Base-by-base conservation (phyloP, 441 rosid species). In the Euphorbia celastroides region DNA sequence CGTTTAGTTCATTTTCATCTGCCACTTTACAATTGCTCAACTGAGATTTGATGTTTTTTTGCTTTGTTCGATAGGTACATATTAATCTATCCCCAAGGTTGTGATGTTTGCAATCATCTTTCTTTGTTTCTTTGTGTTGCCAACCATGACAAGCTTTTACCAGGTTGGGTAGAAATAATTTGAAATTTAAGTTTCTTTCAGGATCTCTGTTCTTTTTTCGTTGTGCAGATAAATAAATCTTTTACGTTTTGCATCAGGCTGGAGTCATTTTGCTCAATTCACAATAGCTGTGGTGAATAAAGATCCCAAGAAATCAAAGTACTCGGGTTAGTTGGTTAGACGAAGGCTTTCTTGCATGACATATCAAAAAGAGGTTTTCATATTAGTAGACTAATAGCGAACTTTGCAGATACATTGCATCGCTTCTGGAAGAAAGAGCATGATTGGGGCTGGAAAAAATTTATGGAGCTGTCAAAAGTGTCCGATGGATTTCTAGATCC, bases 241-340 rank as follows among this genome's bases (percentile, higher is more conserved):
- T 30, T 64, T 8, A 44, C 42, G 69, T 57, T 73, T 26, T 70
- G 78, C 61, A 62, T 62, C 79, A 94, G 99, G 99, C 50, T 94
- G 99, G 99, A 88, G 97, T 83, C 99, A 94, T 82, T 94, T 94
- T 75, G 99, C 99, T 36, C 99, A 94, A 81, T 94, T 94, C 66
- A 92, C 99, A 25, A 94, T 94, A 64, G 97, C 98, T 74, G 97
- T 94, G 73, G 94, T 90, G 65, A 88, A 88, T 78, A 90, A 84
- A 80, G 95, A 92, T 79, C 69, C 87, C 16, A 89, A 86, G 75
- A 95, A 92, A 75, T 82, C 98, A 9, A 95, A 95, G 79, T 84
- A 71, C 78, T 95, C 99, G 64, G 99, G 99, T 94, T 50, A 76
- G 86, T 71, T 72, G 65, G 62, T 73, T 71, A 44, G 63, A 60